Evolutionary conservation across 306 rosid species (phyloP), one percentile per base, ranked within the genome.

Genomic region (Leucaena leucocephala): DNA sequence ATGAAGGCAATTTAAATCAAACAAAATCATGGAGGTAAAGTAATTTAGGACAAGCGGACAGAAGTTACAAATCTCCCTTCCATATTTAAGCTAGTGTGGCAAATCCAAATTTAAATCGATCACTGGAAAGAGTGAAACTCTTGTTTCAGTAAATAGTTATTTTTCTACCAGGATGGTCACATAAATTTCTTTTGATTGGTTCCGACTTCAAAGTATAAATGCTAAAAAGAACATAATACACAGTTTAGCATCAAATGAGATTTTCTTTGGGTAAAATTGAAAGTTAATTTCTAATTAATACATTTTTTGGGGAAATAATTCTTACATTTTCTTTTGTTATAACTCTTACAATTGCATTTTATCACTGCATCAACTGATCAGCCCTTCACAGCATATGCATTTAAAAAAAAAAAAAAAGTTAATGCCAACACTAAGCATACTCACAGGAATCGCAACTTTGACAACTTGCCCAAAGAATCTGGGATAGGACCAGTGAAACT

Each of bases 401-500:
- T 59, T 22, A 12, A 7, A 8, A 10, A 9, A 2, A 19, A 2
- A 19, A 21, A 13, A 75, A 70, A 17, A 74, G 40, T 21, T 36
- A 13, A 80, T 49, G 68, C 50, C 71, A 46, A 73, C 46, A 82
- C 66, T 33, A 76, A 84, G 71, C 55, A 57, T 77, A 91, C 98
- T 87, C 86, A 95, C 98, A 95, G 98, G 85, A 95, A 95, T 27
- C 98, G 87, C 80, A 95, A 82, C 87, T 95, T 95, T 42, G 98
- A 91, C 84, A 95, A 83, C 91, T 87, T 92, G 79, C 98, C 98
- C 91, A 95, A 82, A 22, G 97, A 84, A 70, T 84, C 95, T 61
- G 98, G 98, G 85, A 94, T 94, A 43, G 89, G 90, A 87, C 98
- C 98, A 7, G 88, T 81, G 82, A 94, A 94, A 50, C 81, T 81